Evolutionary conservation across 1,284 basidiomycete species (phyloP), one percentile per base, ranked within the genome.

Genomic region (Moesziomyces sp.): DNA sequence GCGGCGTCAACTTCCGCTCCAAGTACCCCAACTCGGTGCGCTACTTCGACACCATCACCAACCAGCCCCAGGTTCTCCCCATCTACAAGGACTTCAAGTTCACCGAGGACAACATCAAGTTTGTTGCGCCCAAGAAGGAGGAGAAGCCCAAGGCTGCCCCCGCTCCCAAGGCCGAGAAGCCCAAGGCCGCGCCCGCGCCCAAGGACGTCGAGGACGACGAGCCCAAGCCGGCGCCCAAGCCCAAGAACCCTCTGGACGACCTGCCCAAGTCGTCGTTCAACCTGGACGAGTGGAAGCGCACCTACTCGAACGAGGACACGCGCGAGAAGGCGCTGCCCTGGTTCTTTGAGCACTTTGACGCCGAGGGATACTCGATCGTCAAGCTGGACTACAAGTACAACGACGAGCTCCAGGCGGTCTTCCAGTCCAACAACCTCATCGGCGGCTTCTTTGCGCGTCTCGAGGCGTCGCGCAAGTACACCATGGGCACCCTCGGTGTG

Each of bases 281-380:
- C 87, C 90, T 98, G 62, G 95, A 98, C 86, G 94, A 97, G 87
- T 97, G 93, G 93, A 98, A 98, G 87, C 91, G 94, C 56, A 91
- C 92, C 63, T 98, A 98, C 89, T 97, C 94, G 79, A 98, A 98
- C 91, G 91, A 92, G 86, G 95, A 97, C 60, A 97, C 95, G 42
- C 65, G 67, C 62, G 58, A 63, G 16, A 73, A 69, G 72, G 76
- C 80, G 51, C 57, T 84, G 71, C 69, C 84, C 58, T 74, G 76
- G 67, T 72, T 80, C 58, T 71, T 77, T 43, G 60, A 71, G 82
- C 93, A 94, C 88, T 94, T 90, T 85, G 95, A 97, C 88, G 86
- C 89, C 26, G 76, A 92, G 75, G 95, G 95, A 50, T 98, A 91
- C 90, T 96, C 94, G 71, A 85, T 92, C 85, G 96, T 92, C 92